A percentile compares a stretch with the other conserved stretches of the same genome.
phyloP scores from a whole-genome alignment of 2,329 filamentous ascomycete species.

The Cladosporium sp. region DNA sequence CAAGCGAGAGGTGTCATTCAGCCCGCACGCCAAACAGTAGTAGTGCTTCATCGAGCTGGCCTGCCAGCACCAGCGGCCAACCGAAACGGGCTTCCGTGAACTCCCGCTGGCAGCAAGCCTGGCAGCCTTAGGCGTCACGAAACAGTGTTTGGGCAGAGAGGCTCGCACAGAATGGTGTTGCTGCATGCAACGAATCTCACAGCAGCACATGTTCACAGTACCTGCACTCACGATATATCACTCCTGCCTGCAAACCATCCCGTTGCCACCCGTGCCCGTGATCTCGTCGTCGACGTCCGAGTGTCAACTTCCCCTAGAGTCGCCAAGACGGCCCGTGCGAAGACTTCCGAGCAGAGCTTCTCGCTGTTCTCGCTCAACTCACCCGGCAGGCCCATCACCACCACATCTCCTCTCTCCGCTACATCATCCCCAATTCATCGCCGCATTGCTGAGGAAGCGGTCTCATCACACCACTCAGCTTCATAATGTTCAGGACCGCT shows the following conservation, averaged over 20 bases:
- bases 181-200: too few relatives aligned
- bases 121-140: not conserved
- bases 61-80: not conserved
- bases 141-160: not conserved
- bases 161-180: too few relatives aligned
- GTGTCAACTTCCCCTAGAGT: slow-evolving; percentile 3
- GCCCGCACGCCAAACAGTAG: not conserved
- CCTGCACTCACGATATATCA: too few relatives aligned
- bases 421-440: slow-evolving; percentile 17
- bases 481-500: slow-evolving; percentile 94
- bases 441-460: slow-evolving; percentile 28
- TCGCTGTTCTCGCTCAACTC: slow-evolving; percentile 12
- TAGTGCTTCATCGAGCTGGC: not conserved
- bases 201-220: too few relatives aligned
- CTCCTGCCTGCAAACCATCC: not conserved
- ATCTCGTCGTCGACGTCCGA: slow-evolving; percentile 6
- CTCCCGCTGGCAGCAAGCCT: not conserved
- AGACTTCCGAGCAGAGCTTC: slow-evolving; percentile 4
- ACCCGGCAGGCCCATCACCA: slow-evolving; percentile 17
- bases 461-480: slow-evolving; percentile 32
- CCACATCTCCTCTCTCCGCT: slow-evolving; percentile 23
- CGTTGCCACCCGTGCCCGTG: slow-evolving; percentile 2
- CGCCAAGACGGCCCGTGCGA: slow-evolving; percentile 4
- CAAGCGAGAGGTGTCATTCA: not conserved
- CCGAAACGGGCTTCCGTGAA: not conserved